Evolutionary conservation across 2,329 filamentous ascomycete species (phyloP).

Genomic region (Colletotrichum orbiculare): DNA sequence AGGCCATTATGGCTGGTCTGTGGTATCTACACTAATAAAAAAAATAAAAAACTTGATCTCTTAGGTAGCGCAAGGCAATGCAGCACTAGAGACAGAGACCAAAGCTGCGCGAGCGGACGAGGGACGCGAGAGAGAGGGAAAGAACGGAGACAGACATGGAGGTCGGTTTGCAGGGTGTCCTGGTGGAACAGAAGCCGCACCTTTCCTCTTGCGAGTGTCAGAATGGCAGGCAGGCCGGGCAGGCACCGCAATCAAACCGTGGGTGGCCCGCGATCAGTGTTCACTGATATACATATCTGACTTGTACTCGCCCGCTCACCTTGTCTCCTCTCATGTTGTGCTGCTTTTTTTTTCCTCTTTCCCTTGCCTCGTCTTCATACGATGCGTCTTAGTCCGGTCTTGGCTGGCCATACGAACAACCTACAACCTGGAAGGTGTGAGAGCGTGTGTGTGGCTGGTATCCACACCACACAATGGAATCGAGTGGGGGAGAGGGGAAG

Average conservation of each 20-base stretch:
- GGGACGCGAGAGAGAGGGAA: too few species aligned
- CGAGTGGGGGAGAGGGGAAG: constrained; percentile 9
- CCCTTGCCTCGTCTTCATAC: constrained; percentile 17
- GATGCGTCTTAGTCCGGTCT: constrained; percentile 28
- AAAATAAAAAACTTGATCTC: not conserved
- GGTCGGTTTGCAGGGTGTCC: constrained; percentile 27
- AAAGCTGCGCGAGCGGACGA: too few species aligned
- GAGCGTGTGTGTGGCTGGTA: constrained; percentile 28
- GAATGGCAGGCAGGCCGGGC: constrained; percentile 19
- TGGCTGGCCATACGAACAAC: constrained; percentile 29
- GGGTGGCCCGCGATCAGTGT: not conserved
- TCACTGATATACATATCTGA: constrained; percentile 22
- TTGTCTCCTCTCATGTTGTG: not conserved
- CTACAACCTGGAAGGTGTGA: not conserved
- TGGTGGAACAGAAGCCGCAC: constrained; percentile 35
- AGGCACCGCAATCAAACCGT: constrained; percentile 11
- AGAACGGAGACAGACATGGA: too few species aligned
- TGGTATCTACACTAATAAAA: too few species aligned
- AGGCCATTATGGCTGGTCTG: not conserved
- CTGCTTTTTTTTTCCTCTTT: constrained; percentile 22
- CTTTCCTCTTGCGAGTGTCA: constrained; percentile 30
- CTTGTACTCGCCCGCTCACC: not conserved
- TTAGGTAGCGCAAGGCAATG: not conserved
- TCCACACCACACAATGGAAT: constrained; percentile 24
- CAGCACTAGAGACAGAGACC: not conserved